Evolutionary conservation across 1,284 basidiomycete genomes (phyloP), one percentile per base, ranked within the genome.

Genomic region (Ganoderma sp.): DNA sequence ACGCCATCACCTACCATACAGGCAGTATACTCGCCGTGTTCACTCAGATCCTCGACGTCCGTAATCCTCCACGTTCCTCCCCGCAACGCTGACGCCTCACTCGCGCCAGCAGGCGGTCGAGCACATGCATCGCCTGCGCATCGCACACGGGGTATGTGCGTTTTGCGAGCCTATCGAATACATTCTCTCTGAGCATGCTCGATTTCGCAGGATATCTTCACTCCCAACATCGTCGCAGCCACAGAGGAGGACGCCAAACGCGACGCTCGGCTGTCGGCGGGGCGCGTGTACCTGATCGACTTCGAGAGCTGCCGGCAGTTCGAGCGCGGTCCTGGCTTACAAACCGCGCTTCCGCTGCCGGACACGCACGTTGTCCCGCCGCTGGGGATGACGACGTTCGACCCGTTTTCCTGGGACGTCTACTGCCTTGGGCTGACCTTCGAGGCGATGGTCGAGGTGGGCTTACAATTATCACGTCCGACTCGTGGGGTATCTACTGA

Each of bases 321-420:
- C 28, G 52, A 4, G 8, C 28, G 6, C 12, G 52, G 52, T 4
- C 52, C 52, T 17, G 52, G 52, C 6, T 1, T 39, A 3, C 37
- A 39, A 39, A 39, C 37, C 37, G 37, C 37, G 8, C 6, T 39
- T 39, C 7, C 37, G 8, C 37, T 39, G 37, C 37, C 37, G 0
- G 37, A 39, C 37, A 39, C 37, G 0, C 37, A 39, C 37, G 37
- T 39, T 8, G 2, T 39, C 37, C 37, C 37, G 37, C 37, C 37
- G 37, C 8, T 8, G 37, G 37, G 37, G 37, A 39, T 39, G 54
- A 56, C 32, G 54, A 32, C 54, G 28, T 56, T 56, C 37, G 54
- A 56, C 6, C 54, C 54, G 15, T 56, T 56, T 15, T 56, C 54
- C 7, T 56, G 54, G 54, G 54, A 56, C 54, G 28, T 56, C 32